phyloP scores from a whole-genome alignment of 768 basidiomycete genomes.

The Russula sp. region DNA sequence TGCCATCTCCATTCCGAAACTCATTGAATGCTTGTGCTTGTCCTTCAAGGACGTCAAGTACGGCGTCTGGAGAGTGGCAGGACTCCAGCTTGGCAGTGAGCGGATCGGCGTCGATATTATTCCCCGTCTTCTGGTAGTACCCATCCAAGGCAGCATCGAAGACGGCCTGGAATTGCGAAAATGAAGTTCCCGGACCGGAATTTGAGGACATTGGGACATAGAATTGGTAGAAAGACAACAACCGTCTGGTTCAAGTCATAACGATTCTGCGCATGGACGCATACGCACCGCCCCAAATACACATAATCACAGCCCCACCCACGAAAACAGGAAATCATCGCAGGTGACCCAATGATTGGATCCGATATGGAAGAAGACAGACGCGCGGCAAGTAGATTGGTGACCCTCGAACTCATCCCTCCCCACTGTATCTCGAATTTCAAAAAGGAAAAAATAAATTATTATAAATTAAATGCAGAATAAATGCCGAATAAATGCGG shows the following conservation, averaged over 20 bases:
- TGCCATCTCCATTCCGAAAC: not conserved
- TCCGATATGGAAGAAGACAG: no score
- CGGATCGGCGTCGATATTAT: not conserved
- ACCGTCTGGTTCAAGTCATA: not conserved
- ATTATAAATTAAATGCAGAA: no score
- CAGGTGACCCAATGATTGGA: no score
- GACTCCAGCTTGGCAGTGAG: not conserved
- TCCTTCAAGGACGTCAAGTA: not conserved
- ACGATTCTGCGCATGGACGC: not conserved
- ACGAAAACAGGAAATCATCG: no score
- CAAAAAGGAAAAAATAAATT: no score
- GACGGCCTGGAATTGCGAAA: not conserved
- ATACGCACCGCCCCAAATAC: not conserved
- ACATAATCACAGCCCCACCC: not conserved
- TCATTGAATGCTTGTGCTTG: not conserved
- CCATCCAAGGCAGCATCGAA: not conserved
- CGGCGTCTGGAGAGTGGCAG: not conserved
- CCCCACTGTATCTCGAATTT: no score
- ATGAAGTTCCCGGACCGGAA: not conserved
- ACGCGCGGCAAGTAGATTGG: no score
- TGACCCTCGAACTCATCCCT: no score
- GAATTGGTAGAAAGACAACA: not conserved
- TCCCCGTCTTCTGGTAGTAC: not conserved
- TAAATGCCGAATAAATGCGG: no score
- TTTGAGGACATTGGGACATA: not conserved